phyloP scores from a whole-genome alignment of 2,329 filamentous ascomycete species.

The Talaromyces albobiverticillius region DNA sequence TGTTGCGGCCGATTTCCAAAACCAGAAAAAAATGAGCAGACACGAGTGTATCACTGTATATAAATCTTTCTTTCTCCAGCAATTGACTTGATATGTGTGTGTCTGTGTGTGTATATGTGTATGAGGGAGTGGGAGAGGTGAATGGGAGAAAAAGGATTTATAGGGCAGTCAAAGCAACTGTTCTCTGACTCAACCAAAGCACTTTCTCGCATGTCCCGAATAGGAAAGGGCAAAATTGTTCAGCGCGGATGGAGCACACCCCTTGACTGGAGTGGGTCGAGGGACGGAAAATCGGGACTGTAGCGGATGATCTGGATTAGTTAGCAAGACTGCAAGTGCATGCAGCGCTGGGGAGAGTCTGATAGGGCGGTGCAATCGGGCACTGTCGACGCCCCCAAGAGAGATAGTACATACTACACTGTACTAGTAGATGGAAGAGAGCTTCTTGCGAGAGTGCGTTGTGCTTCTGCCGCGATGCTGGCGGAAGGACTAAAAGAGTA shows the following conservation, averaged over 20 bases:
- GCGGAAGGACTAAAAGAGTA: conserved; percentile 21
- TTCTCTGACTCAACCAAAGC: neutral
- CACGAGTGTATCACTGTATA: too few relatives aligned
- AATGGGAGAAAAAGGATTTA: conserved; percentile 27
- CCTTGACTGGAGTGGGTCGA: conserved; percentile 31
- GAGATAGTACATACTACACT: too few relatives aligned
- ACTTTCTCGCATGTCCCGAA: neutral
- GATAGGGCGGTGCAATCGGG: neutral
- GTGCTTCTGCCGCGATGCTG: neutral
- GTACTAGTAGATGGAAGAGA: too few relatives aligned
- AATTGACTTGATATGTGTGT: too few relatives aligned
- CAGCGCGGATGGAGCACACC: conserved; percentile 9
- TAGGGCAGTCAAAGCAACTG: conserved; percentile 18
- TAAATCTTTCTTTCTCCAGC: neutral
- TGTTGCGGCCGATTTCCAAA: too few relatives aligned
- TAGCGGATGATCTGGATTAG: neutral
- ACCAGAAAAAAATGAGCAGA: too few relatives aligned
- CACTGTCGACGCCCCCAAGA: neutral
- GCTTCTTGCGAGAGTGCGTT: too few relatives aligned
- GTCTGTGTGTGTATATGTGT: too few relatives aligned
- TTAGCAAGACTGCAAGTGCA: neutral
- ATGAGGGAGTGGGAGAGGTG: neutral
- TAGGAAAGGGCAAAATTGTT: neutral
- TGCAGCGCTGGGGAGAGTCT: too few relatives aligned
- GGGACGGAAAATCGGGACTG: conserved; percentile 1